Evolutionary conservation across 2,329 filamentous ascomycete genomes (phyloP).

Genomic region (Penicillium sp.): DNA sequence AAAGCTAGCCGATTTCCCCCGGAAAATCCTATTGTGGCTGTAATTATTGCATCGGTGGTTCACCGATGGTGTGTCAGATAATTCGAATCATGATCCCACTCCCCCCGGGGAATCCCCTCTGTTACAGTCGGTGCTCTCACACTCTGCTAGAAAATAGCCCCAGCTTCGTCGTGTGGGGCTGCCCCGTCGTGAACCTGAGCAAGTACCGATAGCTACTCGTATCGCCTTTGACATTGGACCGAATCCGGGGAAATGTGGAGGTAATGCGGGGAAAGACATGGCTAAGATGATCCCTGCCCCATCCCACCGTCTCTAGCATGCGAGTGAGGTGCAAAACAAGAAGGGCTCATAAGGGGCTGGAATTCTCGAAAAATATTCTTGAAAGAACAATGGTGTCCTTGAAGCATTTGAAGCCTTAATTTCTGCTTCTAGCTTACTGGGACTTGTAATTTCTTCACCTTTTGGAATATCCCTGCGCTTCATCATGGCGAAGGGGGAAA

Average conservation of each 20-base stretch:
- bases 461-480: background rate
- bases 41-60: background rate
- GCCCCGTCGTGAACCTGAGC: conserved; percentile 1
- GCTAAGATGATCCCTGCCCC: background rate
- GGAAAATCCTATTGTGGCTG: background rate
- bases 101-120: background rate
- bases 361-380: background rate
- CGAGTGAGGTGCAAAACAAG: background rate
- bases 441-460: background rate
- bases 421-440: background rate
- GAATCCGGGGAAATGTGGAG: conserved; percentile 19
- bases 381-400: background rate
- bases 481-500: conserved; percentile 1
- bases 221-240: background rate
- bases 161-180: conserved; percentile 15
- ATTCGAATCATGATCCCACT: background rate
- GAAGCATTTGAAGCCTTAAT: background rate
- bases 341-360: background rate
- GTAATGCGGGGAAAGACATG: conserved; percentile 11
- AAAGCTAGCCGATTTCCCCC: background rate
- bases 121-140: background rate
- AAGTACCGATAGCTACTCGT: background rate
- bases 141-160: conserved; percentile 5
- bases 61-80: background rate
- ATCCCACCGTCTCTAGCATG: conserved; percentile 9